Evolutionary conservation across 768 basidiomycete species (phyloP).

Genomic region (Rubroboletus pulcherrimus): DNA sequence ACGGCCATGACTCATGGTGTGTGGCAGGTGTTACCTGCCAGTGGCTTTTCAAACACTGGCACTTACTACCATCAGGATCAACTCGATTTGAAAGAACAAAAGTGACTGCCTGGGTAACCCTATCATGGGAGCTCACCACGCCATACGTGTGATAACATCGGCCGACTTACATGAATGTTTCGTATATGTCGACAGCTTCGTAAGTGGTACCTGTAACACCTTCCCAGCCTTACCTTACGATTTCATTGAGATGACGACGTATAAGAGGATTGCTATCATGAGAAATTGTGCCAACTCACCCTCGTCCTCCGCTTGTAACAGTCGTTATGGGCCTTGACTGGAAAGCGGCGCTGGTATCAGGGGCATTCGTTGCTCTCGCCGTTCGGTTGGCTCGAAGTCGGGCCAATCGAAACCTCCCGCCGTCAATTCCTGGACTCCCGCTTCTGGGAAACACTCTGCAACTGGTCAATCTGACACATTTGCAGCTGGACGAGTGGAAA

Average conservation of each 20-base stretch:
- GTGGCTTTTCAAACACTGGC: not conserved
- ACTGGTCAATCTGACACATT: too few relatives aligned
- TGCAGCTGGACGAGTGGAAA: too few relatives aligned
- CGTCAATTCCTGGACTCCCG: conserved; percentile 4
- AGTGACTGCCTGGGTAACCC: not conserved
- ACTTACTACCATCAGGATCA: not conserved
- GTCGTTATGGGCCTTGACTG: not conserved
- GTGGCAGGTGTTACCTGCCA: not conserved
- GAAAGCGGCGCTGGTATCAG: conserved; percentile 1
- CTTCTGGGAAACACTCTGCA: conserved; percentile 5
- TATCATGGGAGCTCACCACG: not conserved
- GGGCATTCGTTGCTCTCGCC: not conserved
- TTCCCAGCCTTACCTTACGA: not conserved
- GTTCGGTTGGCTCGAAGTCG: not conserved
- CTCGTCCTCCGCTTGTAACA: not conserved
- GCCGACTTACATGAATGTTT: not conserved
- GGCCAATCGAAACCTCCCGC: conserved; percentile 1
- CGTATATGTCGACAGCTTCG: not conserved
- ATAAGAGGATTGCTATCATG: not conserved
- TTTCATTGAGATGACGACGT: not conserved
- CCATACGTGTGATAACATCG: not conserved
- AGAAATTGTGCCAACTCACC: not conserved
- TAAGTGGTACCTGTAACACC: not conserved
- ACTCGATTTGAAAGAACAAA: not conserved
- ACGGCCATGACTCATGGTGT: not conserved